Evolutionary conservation across 2,329 filamentous ascomycete species (phyloP).

Genomic region (Xylaria sp.): DNA sequence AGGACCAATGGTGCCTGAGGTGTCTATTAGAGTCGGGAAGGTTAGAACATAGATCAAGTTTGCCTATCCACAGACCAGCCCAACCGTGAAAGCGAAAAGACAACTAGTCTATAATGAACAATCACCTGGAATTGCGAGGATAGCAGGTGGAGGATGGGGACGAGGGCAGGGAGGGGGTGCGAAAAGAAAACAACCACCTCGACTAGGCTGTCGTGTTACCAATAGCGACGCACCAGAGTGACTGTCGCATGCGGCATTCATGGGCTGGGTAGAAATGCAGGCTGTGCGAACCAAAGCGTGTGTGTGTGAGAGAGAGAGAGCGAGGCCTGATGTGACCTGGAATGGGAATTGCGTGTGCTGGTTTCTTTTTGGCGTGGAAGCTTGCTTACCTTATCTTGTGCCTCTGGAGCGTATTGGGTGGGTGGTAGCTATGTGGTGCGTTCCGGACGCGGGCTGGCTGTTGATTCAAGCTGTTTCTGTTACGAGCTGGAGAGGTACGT

Average conservation of each 20-base stretch:
- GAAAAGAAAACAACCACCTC: constrained; percentile 22
- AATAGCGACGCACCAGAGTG: constrained; percentile 22
- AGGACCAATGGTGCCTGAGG: constrained; percentile 16
- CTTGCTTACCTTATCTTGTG: constrained; percentile 24
- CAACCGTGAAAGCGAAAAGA: not conserved
- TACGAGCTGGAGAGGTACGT: constrained; percentile 1
- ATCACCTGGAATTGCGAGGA: constrained; percentile 5
- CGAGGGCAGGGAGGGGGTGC: constrained; percentile 3
- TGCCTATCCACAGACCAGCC: constrained; percentile 5
- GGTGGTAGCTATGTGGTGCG: constrained; percentile 22
- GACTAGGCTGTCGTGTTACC: constrained; percentile 34
- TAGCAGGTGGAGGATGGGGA: constrained; percentile 12
- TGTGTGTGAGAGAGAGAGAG: constrained; percentile 23
- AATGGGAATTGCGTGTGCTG: constrained; percentile 17
- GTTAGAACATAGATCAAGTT: constrained; percentile 19
- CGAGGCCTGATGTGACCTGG: constrained; percentile 30
- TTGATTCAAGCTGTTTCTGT: constrained; percentile 8
- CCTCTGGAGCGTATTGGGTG: not conserved
- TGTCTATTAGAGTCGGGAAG: constrained; percentile 9
- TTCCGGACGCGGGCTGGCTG: constrained; percentile 29
- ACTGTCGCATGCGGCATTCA: constrained; percentile 28
- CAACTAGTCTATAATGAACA: constrained; percentile 1
- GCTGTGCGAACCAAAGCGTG: constrained; percentile 6
- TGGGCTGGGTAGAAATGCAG: constrained; percentile 35
- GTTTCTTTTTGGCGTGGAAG: constrained; percentile 22